Base-by-base conservation (phyloP, 495 filamentous ascomycete species). In the Chaetomium cochliodes region DNA sequence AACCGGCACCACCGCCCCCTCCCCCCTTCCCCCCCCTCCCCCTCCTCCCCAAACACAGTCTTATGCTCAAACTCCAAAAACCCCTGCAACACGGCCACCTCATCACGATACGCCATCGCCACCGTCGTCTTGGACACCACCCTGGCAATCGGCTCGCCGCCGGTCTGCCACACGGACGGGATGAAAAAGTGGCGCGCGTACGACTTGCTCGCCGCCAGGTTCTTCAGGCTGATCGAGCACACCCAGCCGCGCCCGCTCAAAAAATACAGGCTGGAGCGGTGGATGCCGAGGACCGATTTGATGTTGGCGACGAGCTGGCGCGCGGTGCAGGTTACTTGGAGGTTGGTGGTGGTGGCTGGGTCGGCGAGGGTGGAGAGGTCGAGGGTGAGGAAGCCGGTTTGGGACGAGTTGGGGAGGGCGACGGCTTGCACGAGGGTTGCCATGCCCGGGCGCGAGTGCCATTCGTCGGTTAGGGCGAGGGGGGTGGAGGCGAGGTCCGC, bases 61-160 rank as follows among this genome's bases (percentile, higher is more conserved):
- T 62, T 69, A 12, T 69, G 61, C 49, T 71, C 62, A 65, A 71
- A 68, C 58, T 71, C 69, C 61, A 71, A 39, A 46, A 71, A 71
- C 22, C 67, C 61, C 41, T 65, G 67, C n/a, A 71, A 26, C 52
- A 71, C 63, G 16, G 64, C 69, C 26, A 71, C 44, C 57, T 69
- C 64, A 23, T 71, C 64, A 0, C 64, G 51, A 26, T 67, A 62
- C 23, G 46, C 69, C 55, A 72, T 61, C 16, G 61, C 69, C 44
- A 71, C 56, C 42, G 57, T 55, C 15, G 30, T 64, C 59, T 69
- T 69, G 5, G 23, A 60, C 28, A 69, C 67, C 12, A 71, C 65
- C 47, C 42, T 30, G 18, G 67, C 60, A n/a, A 67, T 65, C 16
- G 49, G 22, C 33, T 65, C 64, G 15, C 63, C 65, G 2, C 63